These are phyloP conservation scores for Podospora tetraspora DNA, from an alignment of 495 filamentous ascomycete genomes.

Conservation along the genomic window DNA sequence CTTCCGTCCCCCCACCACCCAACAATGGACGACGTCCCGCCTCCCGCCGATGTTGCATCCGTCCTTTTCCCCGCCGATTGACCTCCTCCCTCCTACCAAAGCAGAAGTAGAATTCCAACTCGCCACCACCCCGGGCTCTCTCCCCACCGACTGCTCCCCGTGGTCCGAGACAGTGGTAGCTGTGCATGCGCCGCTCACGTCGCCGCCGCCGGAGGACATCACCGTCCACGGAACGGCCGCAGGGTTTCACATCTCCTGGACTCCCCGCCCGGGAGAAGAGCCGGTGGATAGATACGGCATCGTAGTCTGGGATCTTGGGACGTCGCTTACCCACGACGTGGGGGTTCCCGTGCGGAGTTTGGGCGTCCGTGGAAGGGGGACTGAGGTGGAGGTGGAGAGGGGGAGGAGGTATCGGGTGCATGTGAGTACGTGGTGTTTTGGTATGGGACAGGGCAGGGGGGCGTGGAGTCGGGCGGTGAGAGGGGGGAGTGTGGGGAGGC, in stretches of 20 bases:
- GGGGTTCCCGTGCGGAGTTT: not conserved
- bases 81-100: not conserved
- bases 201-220: not conserved
- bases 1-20: not conserved
- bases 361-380: not conserved
- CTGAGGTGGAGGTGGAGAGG: not conserved
- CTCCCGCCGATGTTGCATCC: not conserved
- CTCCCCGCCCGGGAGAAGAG: not conserved
- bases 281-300: not conserved
- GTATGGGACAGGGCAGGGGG: not conserved
- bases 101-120: not conserved
- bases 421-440: not conserved
- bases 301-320: not conserved
- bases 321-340: not conserved
- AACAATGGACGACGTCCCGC: not conserved
- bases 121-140: not conserved
- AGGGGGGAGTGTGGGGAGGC: not conserved
- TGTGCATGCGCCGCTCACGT: not conserved
- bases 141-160: not conserved
- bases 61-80: not conserved
- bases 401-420: not conserved
- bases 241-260: not conserved
- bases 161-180: not conserved
- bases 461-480: not conserved
- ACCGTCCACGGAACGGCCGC: not conserved